Base-by-base conservation (phyloP, 768 basidiomycete genomes). In the Collybia nuda region DNA sequence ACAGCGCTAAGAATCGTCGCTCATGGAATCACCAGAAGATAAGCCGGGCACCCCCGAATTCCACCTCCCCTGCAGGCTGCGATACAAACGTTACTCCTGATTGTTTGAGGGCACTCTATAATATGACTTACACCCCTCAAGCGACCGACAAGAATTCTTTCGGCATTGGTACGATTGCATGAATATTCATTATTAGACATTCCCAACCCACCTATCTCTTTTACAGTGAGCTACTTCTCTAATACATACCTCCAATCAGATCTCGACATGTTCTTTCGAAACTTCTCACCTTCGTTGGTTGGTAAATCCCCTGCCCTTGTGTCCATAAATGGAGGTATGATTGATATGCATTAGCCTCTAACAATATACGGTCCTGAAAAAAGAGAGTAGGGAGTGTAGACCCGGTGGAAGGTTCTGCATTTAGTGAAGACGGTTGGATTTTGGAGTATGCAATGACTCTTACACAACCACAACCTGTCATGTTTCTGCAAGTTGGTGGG, bases 371-470 rank as follows among this genome's bases (percentile, higher is more conserved):
- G n/a, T n/a, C 14, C 11, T 14, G 7, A 48, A 7, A 39, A 12
- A 40, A 19, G 19, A 11, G 15, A 11, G 0, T 18, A 62, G 62
- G 59, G 17, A 51, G 47, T 19, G 40, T 59, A 36, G 61, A 56
- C 19, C 41, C 57, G 24, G 56, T 62, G 32, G 35, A 53, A 5
- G 49, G 51, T 7, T 53, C 61, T 15, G 51, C 51, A 48, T 70
- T 74, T 48, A 73, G 68, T 18, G 79, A 80, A 52, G 67, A 67
- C 26, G 68, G 71, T 41, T 69, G 76, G 47, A 76, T 77, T 51
- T 60, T 81, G 6, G 65, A 79, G 54, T 78, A 77, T 47, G 64
- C 68, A 22, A 76, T 79, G 74, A 52, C 67, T 2, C 62, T 80
- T 46, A 61, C 65, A 2, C 59, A 63, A 38, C 55, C 61, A 0